Evolutionary conservation across 371 early-diverging fungal genomes (phyloP).

Genomic region (Mortierella sp.): DNA sequence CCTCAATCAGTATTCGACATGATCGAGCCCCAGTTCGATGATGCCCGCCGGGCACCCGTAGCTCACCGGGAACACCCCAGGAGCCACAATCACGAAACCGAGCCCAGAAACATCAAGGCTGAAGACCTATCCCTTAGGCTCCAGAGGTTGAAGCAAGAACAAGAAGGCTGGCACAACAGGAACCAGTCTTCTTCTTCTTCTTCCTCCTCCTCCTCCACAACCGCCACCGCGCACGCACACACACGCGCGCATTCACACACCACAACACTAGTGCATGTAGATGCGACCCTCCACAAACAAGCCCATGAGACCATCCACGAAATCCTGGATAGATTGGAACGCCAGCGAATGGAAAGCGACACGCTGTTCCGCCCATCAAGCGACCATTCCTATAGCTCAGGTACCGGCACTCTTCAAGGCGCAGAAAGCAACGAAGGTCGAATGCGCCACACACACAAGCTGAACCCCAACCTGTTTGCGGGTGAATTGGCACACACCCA

Average conservation of each 20-base stretch:
- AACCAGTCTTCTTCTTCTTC: not conserved
- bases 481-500: not conserved
- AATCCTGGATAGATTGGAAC: constrained; percentile 25
- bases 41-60: not conserved
- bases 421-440: constrained; percentile 16
- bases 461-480: constrained; percentile 19
- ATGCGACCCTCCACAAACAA: constrained; percentile 24
- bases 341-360: constrained; percentile 9
- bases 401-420: constrained; percentile 4
- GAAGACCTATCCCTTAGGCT: constrained; percentile 15
- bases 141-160: constrained; percentile 8
- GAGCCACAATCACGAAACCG: constrained; percentile 1
- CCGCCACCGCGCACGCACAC: too few species aligned
- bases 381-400: too few species aligned
- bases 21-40: too few species aligned
- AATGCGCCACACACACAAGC: constrained; percentile 13
- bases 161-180: not conserved
- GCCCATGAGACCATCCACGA: constrained; percentile 24
- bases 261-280: constrained; percentile 6
- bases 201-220: not conserved
- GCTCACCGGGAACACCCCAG: not conserved
- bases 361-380: too few species aligned
- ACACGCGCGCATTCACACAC: too few species aligned
- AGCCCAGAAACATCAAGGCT: constrained; percentile 5
- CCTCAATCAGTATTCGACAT: too few species aligned